A percentile compares a stretch with the other conserved stretches of the same genome.
phyloP scores from a whole-genome alignment of 192 early-diverging fungal species.

The Backusella tarrabulga region DNA sequence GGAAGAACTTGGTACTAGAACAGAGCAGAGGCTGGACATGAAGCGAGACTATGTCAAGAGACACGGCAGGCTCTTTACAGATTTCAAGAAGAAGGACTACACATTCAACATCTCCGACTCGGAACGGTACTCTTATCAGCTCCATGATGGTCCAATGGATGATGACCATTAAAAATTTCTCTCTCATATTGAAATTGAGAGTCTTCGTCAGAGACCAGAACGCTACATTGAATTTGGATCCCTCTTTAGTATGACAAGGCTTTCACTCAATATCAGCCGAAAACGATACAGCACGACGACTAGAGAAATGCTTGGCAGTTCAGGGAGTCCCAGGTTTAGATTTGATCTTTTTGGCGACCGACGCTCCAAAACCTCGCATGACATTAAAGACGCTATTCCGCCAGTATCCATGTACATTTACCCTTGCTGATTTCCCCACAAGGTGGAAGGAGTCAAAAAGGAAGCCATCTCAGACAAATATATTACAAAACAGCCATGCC shows the following conservation, averaged over 20 bases:
- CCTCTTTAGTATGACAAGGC: constrained; percentile 42
- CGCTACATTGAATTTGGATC: constrained; percentile 43
- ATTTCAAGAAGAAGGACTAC: constrained; percentile 23
- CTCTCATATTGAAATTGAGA: constrained; percentile 31
- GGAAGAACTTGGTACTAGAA: constrained; percentile 16
- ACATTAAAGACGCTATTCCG: constrained; percentile 42
- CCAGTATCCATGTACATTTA: constrained; percentile 52
- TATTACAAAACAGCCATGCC: constrained; percentile 14
- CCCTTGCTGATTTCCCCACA: constrained; percentile 41
- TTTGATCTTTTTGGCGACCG: constrained; percentile 50
- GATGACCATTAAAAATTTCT: neutral
- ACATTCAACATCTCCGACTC: constrained; percentile 27
- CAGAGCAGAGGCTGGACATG: constrained; percentile 21
- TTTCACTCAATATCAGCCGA: constrained; percentile 22
- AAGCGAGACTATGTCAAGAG: constrained; percentile 33
- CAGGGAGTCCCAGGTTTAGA: constrained; percentile 4
- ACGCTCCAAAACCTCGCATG: constrained; percentile 37
- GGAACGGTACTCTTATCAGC: constrained; percentile 39
- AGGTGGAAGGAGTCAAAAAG: constrained; percentile 4
- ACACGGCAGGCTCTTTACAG: constrained; percentile 27
- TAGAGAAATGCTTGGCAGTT: neutral
- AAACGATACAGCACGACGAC: neutral
- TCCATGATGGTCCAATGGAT: constrained; percentile 22
- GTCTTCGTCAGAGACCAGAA: constrained; percentile 34
- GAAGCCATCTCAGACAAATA: constrained; percentile 17